Base-by-base conservation (phyloP, 169 alveolate genomes). In the Eimeria acervulina region DNA sequence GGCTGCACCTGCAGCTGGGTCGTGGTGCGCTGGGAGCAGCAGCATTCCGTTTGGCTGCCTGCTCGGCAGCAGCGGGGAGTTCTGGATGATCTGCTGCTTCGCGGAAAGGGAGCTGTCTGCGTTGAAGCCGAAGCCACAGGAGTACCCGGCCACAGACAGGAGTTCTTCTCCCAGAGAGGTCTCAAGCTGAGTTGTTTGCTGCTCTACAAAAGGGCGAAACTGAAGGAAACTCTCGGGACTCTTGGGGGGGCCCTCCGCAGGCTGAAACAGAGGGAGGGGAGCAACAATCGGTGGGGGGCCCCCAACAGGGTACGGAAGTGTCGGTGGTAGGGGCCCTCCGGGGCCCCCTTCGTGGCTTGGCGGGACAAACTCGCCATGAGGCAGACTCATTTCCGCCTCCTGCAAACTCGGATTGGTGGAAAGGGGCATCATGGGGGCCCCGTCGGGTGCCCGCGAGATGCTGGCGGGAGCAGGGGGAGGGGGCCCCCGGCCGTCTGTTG, bases 91-190 rank as follows among this genome's bases (percentile, higher is more conserved):
- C 31, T 84, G 92, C 78, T 84, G 92, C 52, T 63, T 26, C 70
- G 92, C 8, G 12, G 92, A 55, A 17, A n/a, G 78, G 55, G 76
- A 1, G 78, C 78, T 36, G 52, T 51, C 92, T 5, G 63, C 47
- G 76, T 31, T 13, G 92, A 33, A 33, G 72, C 76, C 76, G n/a
- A 84, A 84, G 44, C 44, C 61, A 36, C 92, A 84, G 12, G 92
- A 40, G 33, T 84, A 84, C 21, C 92, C 74, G 5, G 92, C 70
- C 12, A 47, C 92, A 28, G 92, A 84, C 59, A 84, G 42, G 42
- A 84, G 92, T 31, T 84, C 92, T 52, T 84, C 92, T 52, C 92
- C 92, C 38, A 84, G 78, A 31, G 92, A 84, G 44, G 92, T 84
- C 92, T 84, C 92, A 3, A 84, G 55, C 23, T 84, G 92, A 26